Evolutionary conservation across 352 stramenopile species (phyloP), one percentile per base, ranked within the genome.

Genomic region (Phytophthora nicotianae): DNA sequence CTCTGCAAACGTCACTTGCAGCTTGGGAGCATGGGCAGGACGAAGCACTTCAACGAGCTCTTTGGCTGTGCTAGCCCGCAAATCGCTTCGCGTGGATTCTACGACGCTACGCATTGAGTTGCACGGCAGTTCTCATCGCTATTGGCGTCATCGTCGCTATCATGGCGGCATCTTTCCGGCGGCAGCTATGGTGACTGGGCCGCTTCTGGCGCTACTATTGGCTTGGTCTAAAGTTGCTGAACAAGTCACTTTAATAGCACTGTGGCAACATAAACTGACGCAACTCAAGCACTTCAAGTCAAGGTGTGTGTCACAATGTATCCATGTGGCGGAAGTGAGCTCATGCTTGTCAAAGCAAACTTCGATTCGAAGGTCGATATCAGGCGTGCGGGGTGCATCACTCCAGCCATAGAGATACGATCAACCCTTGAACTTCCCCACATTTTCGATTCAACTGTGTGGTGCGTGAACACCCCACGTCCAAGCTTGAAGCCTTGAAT

Each of bases 211-310:
- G 32, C 32, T n/a, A 4, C 32, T 5, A 38, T 38, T 38, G 32
- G 32, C n/a, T n/a, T 38, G 29, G 7, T 2, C 5, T 38, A 1
- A n/a, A n/a, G n/a, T n/a, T n/a, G n/a, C n/a, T n/a, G n/a, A n/a
- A n/a, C n/a, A n/a, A n/a, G n/a, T n/a, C n/a, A n/a, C n/a, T n/a
- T n/a, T n/a, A n/a, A n/a, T n/a, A n/a, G n/a, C 32, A 5, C 10
- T 38, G 13, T 5, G n/a, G 35, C 35, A 46, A 58, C 47, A 26
- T 41, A 51, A 40, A 6, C 16, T 37, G 37, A 10, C 19, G 50
- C 50, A 58, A 58, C 38, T 7, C 8, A 40, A 58, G 10, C 24
- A 38, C 48, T 55, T 55, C 26, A 61, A 51, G 17, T 41, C 17
- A n/a, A 17, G 37, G 26, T 19, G n/a, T 13, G 41, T 16, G 41